Percentiles rank a stretch among this genome's conserved stretches.
Conservation (phyloP, 2,329 filamentous ascomycete genomes). For the Penicillium corylophilum region DNA sequence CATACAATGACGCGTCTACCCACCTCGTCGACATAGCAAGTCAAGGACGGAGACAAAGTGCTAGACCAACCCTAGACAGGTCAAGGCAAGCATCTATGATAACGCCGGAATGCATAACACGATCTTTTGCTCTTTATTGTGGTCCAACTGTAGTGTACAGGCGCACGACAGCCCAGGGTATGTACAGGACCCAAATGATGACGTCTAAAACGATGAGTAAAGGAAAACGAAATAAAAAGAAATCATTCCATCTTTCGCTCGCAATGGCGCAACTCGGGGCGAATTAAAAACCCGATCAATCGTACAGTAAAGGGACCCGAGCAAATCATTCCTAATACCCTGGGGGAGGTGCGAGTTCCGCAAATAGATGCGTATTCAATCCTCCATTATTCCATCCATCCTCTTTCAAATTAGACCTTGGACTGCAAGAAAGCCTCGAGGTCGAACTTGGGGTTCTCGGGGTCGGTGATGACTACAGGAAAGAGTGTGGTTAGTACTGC, state of each 20-base stretch:
- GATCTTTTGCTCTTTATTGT: constrained; percentile 39
- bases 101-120: constrained; percentile 33
- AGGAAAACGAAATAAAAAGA: constrained; percentile 35
- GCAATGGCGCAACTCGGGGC: constrained; percentile 40
- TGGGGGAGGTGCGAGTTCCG: constrained; percentile 33
- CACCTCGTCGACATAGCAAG: not conserved
- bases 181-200: constrained; percentile 43
- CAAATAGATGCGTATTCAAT: constrained; percentile 34
- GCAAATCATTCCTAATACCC: constrained; percentile 35
- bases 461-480: constrained; percentile 67
- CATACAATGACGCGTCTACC: constrained; percentile 5
- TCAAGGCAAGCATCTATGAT: constrained; percentile 11
- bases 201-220: constrained; percentile 38
- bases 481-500: constrained; percentile 10
- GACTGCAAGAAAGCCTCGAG: constrained; percentile 78
- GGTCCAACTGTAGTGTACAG: constrained; percentile 42
- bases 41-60: not conserved
- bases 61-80: not conserved
- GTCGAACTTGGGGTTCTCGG: constrained; percentile 86
- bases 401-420: constrained; percentile 46
- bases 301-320: constrained; percentile 42
- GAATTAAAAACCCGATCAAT: constrained; percentile 43
- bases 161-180: constrained; percentile 41
- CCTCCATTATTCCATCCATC: constrained; percentile 26
- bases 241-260: constrained; percentile 42